Base-by-base conservation (phyloP, 2,329 filamentous ascomycete species). In the Fusarium odoratissimum region DNA sequence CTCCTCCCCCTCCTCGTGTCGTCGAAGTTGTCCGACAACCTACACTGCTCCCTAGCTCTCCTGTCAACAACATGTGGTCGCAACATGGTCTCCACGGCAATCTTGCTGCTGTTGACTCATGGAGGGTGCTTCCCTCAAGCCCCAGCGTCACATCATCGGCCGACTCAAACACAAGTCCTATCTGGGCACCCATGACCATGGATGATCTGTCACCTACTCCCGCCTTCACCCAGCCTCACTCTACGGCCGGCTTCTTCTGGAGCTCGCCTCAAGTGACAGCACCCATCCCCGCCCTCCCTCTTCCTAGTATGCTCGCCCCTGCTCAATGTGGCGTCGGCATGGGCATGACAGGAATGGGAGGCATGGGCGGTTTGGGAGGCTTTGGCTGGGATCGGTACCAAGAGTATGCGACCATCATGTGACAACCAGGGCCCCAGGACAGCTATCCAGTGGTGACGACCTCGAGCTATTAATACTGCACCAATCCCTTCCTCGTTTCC, bases 121-220 rank as follows among this genome's bases (percentile, higher is more conserved):
- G 95, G 95, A 94, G 92, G 82, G 91, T 98, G 75, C 86, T 98
- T 61, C 93, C 95, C 51, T 98, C 95, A 60, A 97, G 94, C 78
- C 93, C 95, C 57, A 94, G 91, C 81, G 90, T 93, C 58, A 90
- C 92, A 44, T 91, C 93, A 11, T 92, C 92, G 60, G 88, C 88
- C 80, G 94, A 96, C 80, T 91, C 91, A 41, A 79, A 89, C 78
- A 88, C 89, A 77, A 88, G 90, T 64, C 89, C 91, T 57, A 89
- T 95, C 81, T 98, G 95, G 95, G 89, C 92, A 69, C 91, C 89
- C 80, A 91, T 97, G 86, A 88, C 87, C 78, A 86, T 97, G 84
- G 90, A 88, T 80, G 92, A 95, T 67, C 84, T 96, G 44, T 96
- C 94, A 60, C 93, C 95, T 40, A 91, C 93, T 51, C 91, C 93